Evolutionary conservation across 2,329 filamentous ascomycete genomes (phyloP), one percentile per base, ranked within the genome.

Genomic region (Fusarium duplospermum): DNA sequence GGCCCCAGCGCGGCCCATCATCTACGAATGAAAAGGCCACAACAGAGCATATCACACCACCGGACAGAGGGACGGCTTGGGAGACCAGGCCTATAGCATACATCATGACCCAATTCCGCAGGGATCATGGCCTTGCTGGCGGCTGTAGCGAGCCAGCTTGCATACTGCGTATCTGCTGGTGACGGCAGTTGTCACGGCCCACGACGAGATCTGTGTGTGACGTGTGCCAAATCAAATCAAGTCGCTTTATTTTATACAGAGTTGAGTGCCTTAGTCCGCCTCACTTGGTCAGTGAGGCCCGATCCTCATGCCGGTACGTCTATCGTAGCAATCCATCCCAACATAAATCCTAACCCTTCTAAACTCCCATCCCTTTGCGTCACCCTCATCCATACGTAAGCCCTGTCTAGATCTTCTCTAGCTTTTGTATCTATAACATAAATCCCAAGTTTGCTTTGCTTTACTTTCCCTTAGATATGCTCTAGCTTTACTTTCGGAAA

Each of bases 161-260:
- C 47, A 66, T 58, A 42, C 65, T 61, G 61, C 57, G 47, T 35
- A 62, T 42, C 61, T 47, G 29, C 33, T 58, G 38, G 52, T 70
- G 66, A 75, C 70, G 60, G 64, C 64, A 57, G 54, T 63, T 66
- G 70, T 65, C 50, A 64, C 57, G 66, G 62, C 20, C 36, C 22
- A 63, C n/a, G 35, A 60, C 31, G 35, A 52, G 29, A 58, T 57
- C 42, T 61, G 45, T 67, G 63, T 61, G 45, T 67, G 63, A 70
- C 64, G 67, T 58, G 45, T 69, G 66, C 67, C 70, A 78, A 78
- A 78, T 76, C 77, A 78, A 79, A 75, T 76, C 77, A 78, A 79
- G 73, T 76, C 77, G 77, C 77, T 79, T 76, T 71, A 67, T 77
- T 78, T 74, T 78, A 61, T 78, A 78, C 77, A 79, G 75, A 79